Conservation (phyloP, 2,329 filamentous ascomycete genomes). For the Aspergillus tamarii region DNA sequence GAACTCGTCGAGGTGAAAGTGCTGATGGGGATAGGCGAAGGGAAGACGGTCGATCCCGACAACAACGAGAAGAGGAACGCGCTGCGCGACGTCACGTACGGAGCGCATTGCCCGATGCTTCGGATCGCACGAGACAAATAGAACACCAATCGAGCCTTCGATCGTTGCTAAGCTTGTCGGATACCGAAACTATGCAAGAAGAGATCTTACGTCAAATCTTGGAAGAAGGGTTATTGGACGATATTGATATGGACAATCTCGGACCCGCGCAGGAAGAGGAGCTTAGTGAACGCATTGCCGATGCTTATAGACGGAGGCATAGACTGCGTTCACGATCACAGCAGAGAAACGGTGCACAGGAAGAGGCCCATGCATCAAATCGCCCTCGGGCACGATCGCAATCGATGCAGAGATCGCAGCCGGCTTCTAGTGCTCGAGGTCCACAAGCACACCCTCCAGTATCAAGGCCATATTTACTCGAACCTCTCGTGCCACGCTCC, state of each 20-base stretch:
- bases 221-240: constrained; percentile 83
- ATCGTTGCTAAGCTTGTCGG: constrained; percentile 79
- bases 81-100: constrained; percentile 31
- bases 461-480: constrained; percentile 39
- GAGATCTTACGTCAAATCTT: constrained; percentile 89
- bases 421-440: constrained; percentile 22
- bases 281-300: constrained; percentile 85
- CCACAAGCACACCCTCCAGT: constrained; percentile 30
- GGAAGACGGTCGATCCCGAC: constrained; percentile 8
- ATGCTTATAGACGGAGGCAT: constrained; percentile 80
- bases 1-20: constrained; percentile 37
- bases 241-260: constrained; percentile 84
- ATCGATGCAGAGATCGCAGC: constrained; percentile 30
- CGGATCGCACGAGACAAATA: constrained; percentile 60
- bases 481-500: constrained; percentile 29
- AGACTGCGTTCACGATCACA: constrained; percentile 43
- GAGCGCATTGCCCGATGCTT: constrained; percentile 23
- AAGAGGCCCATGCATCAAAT: constrained; percentile 34
- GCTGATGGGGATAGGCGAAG: constrained; percentile 42
- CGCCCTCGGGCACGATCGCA: constrained; percentile 35
- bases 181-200: constrained; percentile 76
- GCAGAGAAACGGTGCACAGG: constrained; percentile 40
- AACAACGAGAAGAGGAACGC: constrained; percentile 36
- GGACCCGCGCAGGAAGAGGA: constrained; percentile 84
- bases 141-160: constrained; percentile 89